phyloP scores from a whole-genome alignment of 495 filamentous ascomycete genomes.

The Aspergillus sclerotiicarbonarius region DNA sequence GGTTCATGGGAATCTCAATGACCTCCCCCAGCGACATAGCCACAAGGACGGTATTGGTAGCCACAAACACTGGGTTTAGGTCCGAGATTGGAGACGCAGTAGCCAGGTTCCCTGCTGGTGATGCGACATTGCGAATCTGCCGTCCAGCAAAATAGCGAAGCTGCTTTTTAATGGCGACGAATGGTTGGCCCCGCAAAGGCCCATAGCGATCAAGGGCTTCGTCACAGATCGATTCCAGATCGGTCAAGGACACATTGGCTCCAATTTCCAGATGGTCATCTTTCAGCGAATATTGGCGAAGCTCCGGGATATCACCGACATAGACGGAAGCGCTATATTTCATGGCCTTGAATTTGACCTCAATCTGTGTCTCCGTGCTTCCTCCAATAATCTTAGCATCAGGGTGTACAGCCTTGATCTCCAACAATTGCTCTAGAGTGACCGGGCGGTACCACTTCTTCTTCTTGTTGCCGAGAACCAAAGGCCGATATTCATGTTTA shows the following conservation, averaged over 20 bases:
- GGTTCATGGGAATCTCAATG: constrained; percentile 80
- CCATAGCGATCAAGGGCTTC: constrained; percentile 84
- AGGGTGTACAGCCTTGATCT: constrained; percentile 84
- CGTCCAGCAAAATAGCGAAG: constrained; percentile 88
- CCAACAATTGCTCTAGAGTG: constrained; percentile 79
- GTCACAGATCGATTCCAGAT: constrained; percentile 59
- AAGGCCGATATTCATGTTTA: constrained; percentile 76
- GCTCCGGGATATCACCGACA: constrained; percentile 87
- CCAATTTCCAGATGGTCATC: constrained; percentile 84
- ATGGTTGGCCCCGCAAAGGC: constrained; percentile 60
- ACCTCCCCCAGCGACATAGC: constrained; percentile 71
- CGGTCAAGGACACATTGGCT: constrained; percentile 87
- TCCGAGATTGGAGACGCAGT: constrained; percentile 97
- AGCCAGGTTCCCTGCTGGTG: constrained; percentile 90
- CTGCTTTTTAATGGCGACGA: constrained; percentile 70
- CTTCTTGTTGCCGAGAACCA: constrained; percentile 90
- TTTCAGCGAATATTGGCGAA: constrained; percentile 74
- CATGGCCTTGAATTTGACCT: constrained; percentile 96
- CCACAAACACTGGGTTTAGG: constrained; percentile 91
- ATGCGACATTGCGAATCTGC: constrained; percentile 95
- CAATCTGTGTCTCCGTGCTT: constrained; percentile 95
- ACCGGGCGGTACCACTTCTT: constrained; percentile 93
- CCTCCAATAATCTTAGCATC: constrained; percentile 93
- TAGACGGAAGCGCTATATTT: constrained; percentile 87
- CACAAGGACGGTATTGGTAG: constrained; percentile 74